A percentile compares a stretch with the other conserved stretches of the same genome.
phyloP scores from a whole-genome alignment of 129 eudicot species.

The Artemisia annua region DNA sequence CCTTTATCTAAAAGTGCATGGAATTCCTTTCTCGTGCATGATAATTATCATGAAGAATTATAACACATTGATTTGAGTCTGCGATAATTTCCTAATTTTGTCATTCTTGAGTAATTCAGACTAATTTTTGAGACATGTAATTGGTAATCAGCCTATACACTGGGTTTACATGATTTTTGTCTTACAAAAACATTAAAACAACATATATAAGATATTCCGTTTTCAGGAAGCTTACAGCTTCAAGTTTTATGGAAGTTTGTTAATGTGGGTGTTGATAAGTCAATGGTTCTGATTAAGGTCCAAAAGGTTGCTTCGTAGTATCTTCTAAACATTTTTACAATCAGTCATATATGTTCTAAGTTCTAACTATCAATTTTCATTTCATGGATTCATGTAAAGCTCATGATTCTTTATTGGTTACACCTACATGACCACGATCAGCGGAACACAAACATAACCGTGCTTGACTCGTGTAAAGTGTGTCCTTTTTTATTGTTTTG shows the following conservation, averaged over 20 bases:
- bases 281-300: not conserved
- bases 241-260: not conserved
- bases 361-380: not conserved
- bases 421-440: no score
- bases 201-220: not conserved
- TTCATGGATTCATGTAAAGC: slow-evolving; percentile 4
- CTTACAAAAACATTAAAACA: not conserved
- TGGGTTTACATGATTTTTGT: not conserved
- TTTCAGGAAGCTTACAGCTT: not conserved
- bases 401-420: not conserved
- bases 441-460: no score
- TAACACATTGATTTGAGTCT: slow-evolving; percentile 5
- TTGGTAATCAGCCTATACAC: slow-evolving; percentile 6
- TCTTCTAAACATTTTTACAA: not conserved
- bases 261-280: not conserved
- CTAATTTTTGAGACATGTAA: not conserved
- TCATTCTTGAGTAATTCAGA: not conserved
- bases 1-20: no score
- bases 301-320: not conserved
- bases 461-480: not conserved
- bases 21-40: not conserved
- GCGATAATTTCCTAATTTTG: not conserved
- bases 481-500: not conserved
- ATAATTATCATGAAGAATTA: not conserved
- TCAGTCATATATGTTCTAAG: not conserved